Percentiles rank a stretch among this genome's conserved stretches.
phyloP scores from a whole-genome alignment of 768 basidiomycete genomes.

The Lactifluus echinatus region DNA sequence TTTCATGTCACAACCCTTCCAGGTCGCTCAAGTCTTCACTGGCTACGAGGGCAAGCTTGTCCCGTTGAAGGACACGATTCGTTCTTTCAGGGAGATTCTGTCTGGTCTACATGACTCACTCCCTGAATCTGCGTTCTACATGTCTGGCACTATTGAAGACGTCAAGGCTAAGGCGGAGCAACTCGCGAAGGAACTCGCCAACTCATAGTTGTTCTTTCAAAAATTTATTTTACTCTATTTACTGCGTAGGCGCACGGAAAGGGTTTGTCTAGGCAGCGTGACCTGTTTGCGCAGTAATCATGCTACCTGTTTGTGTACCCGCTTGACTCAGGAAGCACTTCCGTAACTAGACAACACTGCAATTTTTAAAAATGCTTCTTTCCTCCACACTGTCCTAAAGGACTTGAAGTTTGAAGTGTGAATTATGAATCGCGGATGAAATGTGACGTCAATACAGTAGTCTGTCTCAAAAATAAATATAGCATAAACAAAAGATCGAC shows the following conservation, averaged over 20 bases:
- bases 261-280: slow-evolving; percentile 3
- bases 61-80: slow-evolving; percentile 89
- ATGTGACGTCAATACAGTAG: too few species aligned
- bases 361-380: slow-evolving; percentile 5
- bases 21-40: slow-evolving; percentile 99
- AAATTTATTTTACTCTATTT: slow-evolving; percentile 4
- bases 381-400: neutral
- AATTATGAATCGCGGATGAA: too few species aligned
- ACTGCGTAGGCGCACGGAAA: neutral
- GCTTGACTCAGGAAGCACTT: neutral
- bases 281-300: neutral
- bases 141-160: slow-evolving; percentile 96
- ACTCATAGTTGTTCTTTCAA: slow-evolving; percentile 26
- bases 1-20: slow-evolving; percentile 99
- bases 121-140: slow-evolving; percentile 98
- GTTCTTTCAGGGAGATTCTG: slow-evolving; percentile 98
- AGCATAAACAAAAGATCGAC: slow-evolving; percentile 12
- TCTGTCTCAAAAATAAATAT: neutral
- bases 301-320: neutral
- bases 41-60: slow-evolving; percentile 98
- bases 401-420: neutral
- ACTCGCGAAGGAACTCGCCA: slow-evolving; percentile 86
- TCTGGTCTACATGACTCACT: slow-evolving; percentile 79
- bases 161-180: slow-evolving; percentile 97
- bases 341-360: neutral